A percentile compares a stretch with the other conserved stretches of the same genome.
These are phyloP conservation scores for Ceratobasidium sp. DNA, from an alignment of 1,284 basidiomycete species.

Conservation along the genomic window DNA sequence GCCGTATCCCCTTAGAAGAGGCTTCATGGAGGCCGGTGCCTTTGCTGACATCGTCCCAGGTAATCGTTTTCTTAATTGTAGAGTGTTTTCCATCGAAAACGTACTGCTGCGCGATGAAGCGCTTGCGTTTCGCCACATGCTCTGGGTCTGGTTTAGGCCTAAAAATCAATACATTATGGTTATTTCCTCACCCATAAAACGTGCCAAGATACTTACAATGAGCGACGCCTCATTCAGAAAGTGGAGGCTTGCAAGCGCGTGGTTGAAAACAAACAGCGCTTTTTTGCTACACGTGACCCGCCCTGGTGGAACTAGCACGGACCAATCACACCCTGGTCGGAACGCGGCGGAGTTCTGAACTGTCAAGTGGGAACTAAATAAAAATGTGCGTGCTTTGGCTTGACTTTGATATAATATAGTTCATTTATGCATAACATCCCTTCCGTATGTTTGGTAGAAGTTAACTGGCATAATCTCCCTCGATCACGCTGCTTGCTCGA, in stretches of 20 bases:
- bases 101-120: neutral
- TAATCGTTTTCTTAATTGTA: conserved; percentile 23
- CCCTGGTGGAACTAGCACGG: neutral
- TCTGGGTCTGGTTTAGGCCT: conserved; percentile 12
- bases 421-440: too few relatives aligned
- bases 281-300: conserved; percentile 7
- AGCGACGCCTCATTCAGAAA: conserved; percentile 10
- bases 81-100: neutral
- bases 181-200: neutral
- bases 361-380: neutral
- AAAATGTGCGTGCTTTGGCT: too few relatives aligned
- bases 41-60: conserved; percentile 12
- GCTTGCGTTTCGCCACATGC: conserved; percentile 11
- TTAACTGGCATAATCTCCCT: neutral
- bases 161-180: neutral
- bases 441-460: neutral
- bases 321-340: neutral
- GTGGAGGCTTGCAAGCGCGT: conserved; percentile 1
- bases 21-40: neutral
- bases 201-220: conserved; percentile 1
- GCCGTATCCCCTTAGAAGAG: neutral
- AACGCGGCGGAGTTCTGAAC: too few relatives aligned
- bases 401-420: too few relatives aligned
- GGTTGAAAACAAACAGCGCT: conserved; percentile 22
- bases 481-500: neutral